Evolutionary conservation across 176 grass and related monocot species (phyloP).

Genomic region (Canna indica): DNA sequence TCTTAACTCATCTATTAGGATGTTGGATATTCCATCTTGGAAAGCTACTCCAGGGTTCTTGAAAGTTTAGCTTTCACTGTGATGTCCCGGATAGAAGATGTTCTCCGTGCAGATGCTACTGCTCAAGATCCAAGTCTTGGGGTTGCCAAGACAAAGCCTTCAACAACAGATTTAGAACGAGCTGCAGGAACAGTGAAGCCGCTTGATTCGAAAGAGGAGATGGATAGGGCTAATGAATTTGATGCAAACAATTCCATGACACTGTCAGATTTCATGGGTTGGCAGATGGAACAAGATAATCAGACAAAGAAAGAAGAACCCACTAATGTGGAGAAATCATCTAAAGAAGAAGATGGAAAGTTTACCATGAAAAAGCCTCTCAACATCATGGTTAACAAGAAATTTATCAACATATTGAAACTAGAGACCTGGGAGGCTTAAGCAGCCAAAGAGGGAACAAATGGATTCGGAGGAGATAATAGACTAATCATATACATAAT

Average conservation of each 20-base stretch:
- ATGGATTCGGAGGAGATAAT: background rate
- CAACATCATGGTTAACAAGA: slow-evolving; percentile 45
- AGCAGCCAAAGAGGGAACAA: background rate
- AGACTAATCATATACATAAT: background rate
- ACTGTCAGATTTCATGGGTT: slow-evolving; percentile 77
- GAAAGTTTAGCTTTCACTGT: slow-evolving; percentile 90
- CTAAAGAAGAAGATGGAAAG: slow-evolving; percentile 40
- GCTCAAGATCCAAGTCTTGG: slow-evolving; percentile 37
- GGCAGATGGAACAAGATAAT: slow-evolving; percentile 30
- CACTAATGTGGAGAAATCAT: slow-evolving; percentile 18
- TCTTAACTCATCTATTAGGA: slow-evolving; percentile 29
- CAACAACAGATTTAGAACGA: background rate
- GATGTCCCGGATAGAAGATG: slow-evolving; percentile 80
- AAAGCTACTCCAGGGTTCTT: slow-evolving; percentile 89
- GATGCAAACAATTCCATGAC: slow-evolving; percentile 34
- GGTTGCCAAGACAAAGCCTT: slow-evolving; percentile 12
- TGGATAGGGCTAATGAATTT: slow-evolving; percentile 12
- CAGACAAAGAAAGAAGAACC: slow-evolving; percentile 28
- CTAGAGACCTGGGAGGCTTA: slow-evolving; percentile 47
- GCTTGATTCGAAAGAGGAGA: slow-evolving; percentile 8
- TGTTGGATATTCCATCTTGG: slow-evolving; percentile 74
- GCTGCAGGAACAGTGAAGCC: background rate
- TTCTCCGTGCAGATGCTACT: slow-evolving; percentile 45
- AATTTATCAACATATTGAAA: slow-evolving; percentile 55
- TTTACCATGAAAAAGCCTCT: slow-evolving; percentile 47